These are phyloP conservation scores for Alternaria infectoria DNA, from an alignment of 2,329 filamentous ascomycete species.

Conservation along the genomic window DNA sequence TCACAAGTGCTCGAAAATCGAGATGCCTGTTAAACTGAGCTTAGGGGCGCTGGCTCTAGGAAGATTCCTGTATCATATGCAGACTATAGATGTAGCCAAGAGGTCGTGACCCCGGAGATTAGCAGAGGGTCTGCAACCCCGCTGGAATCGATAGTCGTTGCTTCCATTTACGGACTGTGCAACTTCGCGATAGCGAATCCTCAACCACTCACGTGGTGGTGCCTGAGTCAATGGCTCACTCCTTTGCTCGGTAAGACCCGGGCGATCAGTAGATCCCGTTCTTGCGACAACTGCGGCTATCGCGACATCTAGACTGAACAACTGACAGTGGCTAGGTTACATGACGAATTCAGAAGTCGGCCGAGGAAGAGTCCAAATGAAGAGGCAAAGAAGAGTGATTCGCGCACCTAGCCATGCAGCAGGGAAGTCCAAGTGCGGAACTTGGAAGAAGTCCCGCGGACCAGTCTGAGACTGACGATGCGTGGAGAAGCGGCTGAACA, in stretches of 20 bases:
- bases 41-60: constrained; percentile 4
- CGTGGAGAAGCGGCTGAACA: constrained; percentile 1
- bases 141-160: constrained; percentile 19
- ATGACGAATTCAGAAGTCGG: background rate
- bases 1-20: constrained; percentile 8
- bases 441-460: background rate
- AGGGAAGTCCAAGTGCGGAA: constrained; percentile 1
- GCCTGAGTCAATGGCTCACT: constrained; percentile 1
- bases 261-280: constrained; percentile 6
- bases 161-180: constrained; percentile 14
- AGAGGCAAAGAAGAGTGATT: background rate
- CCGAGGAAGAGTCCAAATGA: background rate
- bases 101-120: constrained; percentile 12
- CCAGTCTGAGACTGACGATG: background rate
- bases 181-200: background rate
- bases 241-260: background rate
- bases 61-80: constrained; percentile 10
- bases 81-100: constrained; percentile 10
- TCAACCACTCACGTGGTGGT: background rate
- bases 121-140: constrained; percentile 11
- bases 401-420: background rate
- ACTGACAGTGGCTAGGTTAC: background rate
- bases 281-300: constrained; percentile 1
- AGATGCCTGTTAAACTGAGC: constrained; percentile 10
- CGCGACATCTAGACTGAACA: background rate